These are phyloP conservation scores for Pilasporangium apinafurcum DNA, from an alignment of 352 stramenopile genomes.

Conservation along the genomic window DNA sequence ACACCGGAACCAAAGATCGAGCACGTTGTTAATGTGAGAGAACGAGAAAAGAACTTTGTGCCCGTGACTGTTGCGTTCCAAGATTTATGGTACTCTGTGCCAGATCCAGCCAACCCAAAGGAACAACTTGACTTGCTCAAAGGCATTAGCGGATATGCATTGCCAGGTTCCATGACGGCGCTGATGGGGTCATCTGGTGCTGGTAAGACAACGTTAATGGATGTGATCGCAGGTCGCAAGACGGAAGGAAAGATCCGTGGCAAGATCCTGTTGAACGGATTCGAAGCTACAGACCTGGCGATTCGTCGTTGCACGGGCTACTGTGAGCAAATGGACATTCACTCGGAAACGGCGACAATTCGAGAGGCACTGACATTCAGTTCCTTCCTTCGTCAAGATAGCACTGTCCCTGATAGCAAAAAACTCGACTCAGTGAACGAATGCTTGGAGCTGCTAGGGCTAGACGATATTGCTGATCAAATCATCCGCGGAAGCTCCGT, in stretches of 20 bases:
- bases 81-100: slow-evolving; percentile 16
- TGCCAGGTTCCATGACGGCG: slow-evolving; percentile 46
- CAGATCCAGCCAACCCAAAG: slow-evolving; percentile 6
- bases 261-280: slow-evolving; percentile 41
- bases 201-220: slow-evolving; percentile 90
- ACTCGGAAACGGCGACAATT: slow-evolving; percentile 69
- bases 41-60: slow-evolving; percentile 6
- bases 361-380: slow-evolving; percentile 79
- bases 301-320: slow-evolving; percentile 32
- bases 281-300: slow-evolving; percentile 17
- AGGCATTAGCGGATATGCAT: slow-evolving; percentile 35
- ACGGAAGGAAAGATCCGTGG: slow-evolving; percentile 56
- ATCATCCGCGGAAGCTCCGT: slow-evolving; percentile 12
- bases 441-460: slow-evolving; percentile 7
- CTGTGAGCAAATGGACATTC: slow-evolving; percentile 78
- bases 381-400: slow-evolving; percentile 11
- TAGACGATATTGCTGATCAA: slow-evolving; percentile 10
- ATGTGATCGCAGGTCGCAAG: slow-evolving; percentile 90
- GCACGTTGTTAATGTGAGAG: not conserved
- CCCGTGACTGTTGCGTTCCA: slow-evolving; percentile 13
- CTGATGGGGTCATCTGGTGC: slow-evolving; percentile 56
- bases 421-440: slow-evolving; percentile 10
- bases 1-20: too few relatives aligned
- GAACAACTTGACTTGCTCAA: slow-evolving; percentile 50
- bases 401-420: slow-evolving; percentile 1